Percentiles rank a stretch among this genome's conserved stretches.
Conservation (phyloP, 2,329 filamentous ascomycete genomes). For the Chalara sp. region DNA sequence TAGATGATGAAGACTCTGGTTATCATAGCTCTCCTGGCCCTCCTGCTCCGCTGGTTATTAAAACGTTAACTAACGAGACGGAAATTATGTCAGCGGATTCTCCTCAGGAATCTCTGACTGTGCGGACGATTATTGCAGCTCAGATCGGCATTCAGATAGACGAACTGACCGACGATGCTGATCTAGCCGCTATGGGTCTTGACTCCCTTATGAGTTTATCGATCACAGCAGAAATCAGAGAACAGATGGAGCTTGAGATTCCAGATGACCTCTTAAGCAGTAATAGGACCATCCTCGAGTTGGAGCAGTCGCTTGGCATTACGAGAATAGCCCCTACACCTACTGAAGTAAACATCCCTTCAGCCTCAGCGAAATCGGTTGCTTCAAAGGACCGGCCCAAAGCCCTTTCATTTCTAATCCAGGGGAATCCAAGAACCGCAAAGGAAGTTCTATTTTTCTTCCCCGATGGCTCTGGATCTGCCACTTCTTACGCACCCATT, state of each 20-base stretch:
- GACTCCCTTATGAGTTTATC: neutral
- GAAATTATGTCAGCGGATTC: neutral
- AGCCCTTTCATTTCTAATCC: slow-evolving; percentile 27
- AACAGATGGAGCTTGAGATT: neutral
- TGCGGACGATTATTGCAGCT: neutral
- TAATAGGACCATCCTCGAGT: slow-evolving; percentile 12
- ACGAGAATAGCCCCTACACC: neutral
- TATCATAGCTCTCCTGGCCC: neutral
- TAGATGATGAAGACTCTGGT: neutral
- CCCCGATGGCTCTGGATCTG: slow-evolving; percentile 38
- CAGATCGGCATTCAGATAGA: neutral
- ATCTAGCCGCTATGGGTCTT: neutral
- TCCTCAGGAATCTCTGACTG: too few species aligned
- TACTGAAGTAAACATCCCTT: neutral
- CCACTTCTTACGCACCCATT: slow-evolving; percentile 1
- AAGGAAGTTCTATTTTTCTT: slow-evolving; percentile 35
- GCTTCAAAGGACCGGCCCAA: too few species aligned
- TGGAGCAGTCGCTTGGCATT: neutral
- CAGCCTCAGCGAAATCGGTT: too few species aligned
- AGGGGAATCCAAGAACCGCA: slow-evolving; percentile 40
- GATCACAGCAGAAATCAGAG: neutral
- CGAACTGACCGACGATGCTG: neutral
- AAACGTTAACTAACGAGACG: neutral
- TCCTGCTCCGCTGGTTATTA: too few species aligned
- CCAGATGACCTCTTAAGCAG: neutral